phyloP scores from a whole-genome alignment of 331 rosid genomes.

The Quercus tomentella region DNA sequence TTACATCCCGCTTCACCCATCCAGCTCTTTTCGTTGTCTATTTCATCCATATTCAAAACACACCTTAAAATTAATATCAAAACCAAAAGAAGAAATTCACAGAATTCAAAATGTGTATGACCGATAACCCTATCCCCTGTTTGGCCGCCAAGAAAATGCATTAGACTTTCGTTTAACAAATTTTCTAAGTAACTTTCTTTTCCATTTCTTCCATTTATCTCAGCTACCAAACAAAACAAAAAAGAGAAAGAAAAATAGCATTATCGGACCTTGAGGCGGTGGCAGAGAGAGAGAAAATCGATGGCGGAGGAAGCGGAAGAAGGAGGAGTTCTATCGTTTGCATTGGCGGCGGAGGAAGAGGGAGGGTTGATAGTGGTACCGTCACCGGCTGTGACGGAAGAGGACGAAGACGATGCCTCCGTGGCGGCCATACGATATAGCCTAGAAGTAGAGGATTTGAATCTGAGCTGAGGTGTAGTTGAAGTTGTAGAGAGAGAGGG shows the following conservation, averaged over 20 bases:
- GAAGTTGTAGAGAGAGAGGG: constrained; percentile 26
- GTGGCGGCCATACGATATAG: constrained; percentile 46
- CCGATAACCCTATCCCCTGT: not conserved
- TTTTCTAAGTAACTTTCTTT: not conserved
- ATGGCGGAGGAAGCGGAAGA: constrained; percentile 63
- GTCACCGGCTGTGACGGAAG: constrained; percentile 30
- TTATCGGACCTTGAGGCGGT: constrained; percentile 67
- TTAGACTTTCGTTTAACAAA: too few species aligned
- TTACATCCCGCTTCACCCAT: constrained; percentile 57
- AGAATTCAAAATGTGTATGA: too few species aligned
- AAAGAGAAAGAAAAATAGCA: not conserved
- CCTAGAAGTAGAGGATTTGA: constrained; percentile 27
- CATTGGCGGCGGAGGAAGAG: constrained; percentile 18
- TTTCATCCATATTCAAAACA: not conserved
- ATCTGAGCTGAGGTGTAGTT: not conserved
- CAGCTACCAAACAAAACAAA: constrained; percentile 8
- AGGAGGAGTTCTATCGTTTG: constrained; percentile 29
- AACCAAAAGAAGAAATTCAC: not conserved
- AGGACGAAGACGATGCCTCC: constrained; percentile 35
- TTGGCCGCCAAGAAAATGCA: not conserved
- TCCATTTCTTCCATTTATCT: not conserved
- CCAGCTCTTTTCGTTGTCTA: constrained; percentile 91
- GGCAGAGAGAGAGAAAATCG: constrained; percentile 84
- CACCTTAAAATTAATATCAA: not conserved
- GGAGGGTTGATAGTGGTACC: constrained; percentile 14